Evolutionary conservation across 2,329 filamentous ascomycete species (phyloP).

Genomic region (Emmonsia crescens): DNA sequence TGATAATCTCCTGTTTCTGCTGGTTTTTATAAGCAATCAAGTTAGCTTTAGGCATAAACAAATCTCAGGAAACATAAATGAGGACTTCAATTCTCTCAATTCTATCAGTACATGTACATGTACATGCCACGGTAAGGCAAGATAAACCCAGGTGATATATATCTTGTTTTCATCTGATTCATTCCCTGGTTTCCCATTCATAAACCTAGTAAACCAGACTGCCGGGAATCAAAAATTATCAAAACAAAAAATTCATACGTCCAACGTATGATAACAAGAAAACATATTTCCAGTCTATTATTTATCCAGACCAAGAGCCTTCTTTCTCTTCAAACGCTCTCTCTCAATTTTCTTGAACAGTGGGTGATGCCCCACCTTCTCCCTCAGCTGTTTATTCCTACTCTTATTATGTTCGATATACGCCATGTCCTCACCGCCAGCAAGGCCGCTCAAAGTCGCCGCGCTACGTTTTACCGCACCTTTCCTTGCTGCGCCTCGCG

Average conservation of each 20-base stretch:
- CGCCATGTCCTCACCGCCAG: constrained; percentile 94
- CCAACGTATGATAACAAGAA: not conserved
- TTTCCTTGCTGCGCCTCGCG: constrained; percentile 38
- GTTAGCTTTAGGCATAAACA: not conserved
- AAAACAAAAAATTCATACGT: not conserved
- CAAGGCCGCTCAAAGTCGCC: constrained; percentile 72
- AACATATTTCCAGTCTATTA: not conserved
- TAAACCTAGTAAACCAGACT: not conserved
- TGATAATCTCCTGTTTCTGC: too few relatives aligned
- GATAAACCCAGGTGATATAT: not conserved
- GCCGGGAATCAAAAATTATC: not conserved
- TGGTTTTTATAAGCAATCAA: too few relatives aligned
- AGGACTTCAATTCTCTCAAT: not conserved
- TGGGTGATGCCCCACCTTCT: constrained; percentile 46
- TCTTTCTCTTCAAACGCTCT: constrained; percentile 48
- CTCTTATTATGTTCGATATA: constrained; percentile 76
- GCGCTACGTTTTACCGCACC: constrained; percentile 65
- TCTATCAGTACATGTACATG: not conserved
- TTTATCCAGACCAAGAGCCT: constrained; percentile 26
- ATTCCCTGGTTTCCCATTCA: not conserved
- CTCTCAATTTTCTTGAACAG: constrained; percentile 58
- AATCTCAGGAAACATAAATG: not conserved
- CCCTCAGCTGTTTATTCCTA: constrained; percentile 56
- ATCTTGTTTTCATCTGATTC: not conserved
- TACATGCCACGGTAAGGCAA: not conserved